Base-by-base conservation (phyloP, 2,329 filamentous ascomycete genomes). In the Periconia macrospinosa region DNA sequence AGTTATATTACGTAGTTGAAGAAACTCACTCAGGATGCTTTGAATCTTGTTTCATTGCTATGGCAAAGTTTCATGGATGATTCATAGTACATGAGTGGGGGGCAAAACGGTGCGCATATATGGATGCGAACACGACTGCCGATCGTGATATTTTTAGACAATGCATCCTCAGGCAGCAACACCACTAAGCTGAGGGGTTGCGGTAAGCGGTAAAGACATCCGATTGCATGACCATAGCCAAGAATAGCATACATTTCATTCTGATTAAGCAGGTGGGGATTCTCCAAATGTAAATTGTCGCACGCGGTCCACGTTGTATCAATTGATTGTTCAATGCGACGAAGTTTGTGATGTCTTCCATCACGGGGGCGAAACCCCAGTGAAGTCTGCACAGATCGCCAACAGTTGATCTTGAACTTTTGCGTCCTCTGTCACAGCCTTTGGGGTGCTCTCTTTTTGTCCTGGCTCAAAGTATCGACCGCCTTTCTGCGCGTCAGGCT, bases 341-440 rank as follows among this genome's bases (percentile, higher is more conserved):
- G 10, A 6, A 41, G 9, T 49, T 19, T 7, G n/a, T 3, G 37
- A 30, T 8, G 27, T 20, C 3, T 19, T 17, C 44, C 40, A 49
- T 59, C 56, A 52, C n/a, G 69, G 63, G 23, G 74, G 49, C 40
- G 62, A 62, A 3, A 77, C 61, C 0, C 70, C 72, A 27, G 70
- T 72, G 15, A 76, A 61, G 18, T 71, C 59, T 41, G 69, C 66
- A 49, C 70, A 75, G 13, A 72, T 63, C 49, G 72, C 65, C 52
- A 83, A 52, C 33, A 83, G 61, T 56, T 65, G 67, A 13, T 82
- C 76, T 61, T 83, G 81, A 43, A 69, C 66, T 49, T 57, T 60
- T 37, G 70, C 70, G 50, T 81, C 76, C 18, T 72, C 49, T 0
- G 61, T 41, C 0, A 61, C 14, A 68, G 73, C 35, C 58, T 75